phyloP scores from a whole-genome alignment of 495 filamentous ascomycete species.

The Aspergillus bridgeri region DNA sequence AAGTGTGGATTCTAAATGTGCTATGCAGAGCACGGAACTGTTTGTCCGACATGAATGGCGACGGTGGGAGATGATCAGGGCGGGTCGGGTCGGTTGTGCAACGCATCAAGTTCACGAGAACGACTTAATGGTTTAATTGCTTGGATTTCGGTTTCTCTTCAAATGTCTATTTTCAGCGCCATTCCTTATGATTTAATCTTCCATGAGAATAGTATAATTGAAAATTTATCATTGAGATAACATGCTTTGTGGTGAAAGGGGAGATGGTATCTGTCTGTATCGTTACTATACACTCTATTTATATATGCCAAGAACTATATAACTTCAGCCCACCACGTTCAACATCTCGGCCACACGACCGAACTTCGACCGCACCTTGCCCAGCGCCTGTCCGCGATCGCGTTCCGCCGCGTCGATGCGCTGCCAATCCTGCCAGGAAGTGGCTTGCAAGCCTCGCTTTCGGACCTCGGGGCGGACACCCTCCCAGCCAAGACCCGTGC shows the following conservation, averaged over 20 bases:
- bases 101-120: not conserved
- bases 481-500: conserved; percentile 69
- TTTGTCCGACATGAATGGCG: too few relatives aligned
- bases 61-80: not conserved
- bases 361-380: conserved; percentile 87
- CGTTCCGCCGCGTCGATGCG: conserved; percentile 78
- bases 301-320: conserved; percentile 7
- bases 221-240: not conserved
- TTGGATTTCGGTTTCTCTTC: not conserved
- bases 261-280: not conserved
- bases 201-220: conserved; percentile 4
- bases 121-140: not conserved
- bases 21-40: too few relatives aligned
- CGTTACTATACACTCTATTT: not conserved
- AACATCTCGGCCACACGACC: conserved; percentile 76
- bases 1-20: conserved; percentile 36
- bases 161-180: not conserved
- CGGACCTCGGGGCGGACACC: conserved; percentile 57
- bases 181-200: not conserved
- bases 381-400: conserved; percentile 56
- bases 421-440: conserved; percentile 81
- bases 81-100: not conserved
- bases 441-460: conserved; percentile 42
- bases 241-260: not conserved
- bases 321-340: conserved; percentile 37